Base-by-base conservation (phyloP, 768 basidiomycete genomes). In the Tylopilus rubrobrunneus region DNA sequence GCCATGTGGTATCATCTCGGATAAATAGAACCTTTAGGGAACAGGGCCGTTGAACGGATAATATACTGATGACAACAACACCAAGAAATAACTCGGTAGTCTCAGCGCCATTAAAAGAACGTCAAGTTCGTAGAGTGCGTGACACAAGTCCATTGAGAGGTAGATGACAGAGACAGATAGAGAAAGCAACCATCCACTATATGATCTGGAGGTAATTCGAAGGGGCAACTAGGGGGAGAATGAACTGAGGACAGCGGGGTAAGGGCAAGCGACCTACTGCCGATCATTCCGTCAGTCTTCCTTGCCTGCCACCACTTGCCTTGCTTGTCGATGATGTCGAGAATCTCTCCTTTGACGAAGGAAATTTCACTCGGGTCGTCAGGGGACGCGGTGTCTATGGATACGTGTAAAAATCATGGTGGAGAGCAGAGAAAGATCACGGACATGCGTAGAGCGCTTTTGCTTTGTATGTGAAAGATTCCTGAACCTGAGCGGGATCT, bases 331-430 rank as follows among this genome's bases (percentile, higher is more conserved):
- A 94, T 70, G 51, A 98, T 88, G 57, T 97, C 93, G 57, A 98
- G 81, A 39, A 92, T 76, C 65, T 98, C 96, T 50, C 93, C 92
- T 70, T 98, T 98, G 48, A 74, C 65, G 71, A 99, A 98, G 45
- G 91, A 90, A 39, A 99, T 88, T 73, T 99, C 97, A 66, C 91
- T 97, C 12, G 95, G 91, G 69, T 99, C 97, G 53, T 98, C 95
- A 28, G 89, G 76, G 3, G 89, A 92, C n/a, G 94, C 96, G 46
- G 81, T 82, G 74, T 99, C 96, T 98, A 71, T 28, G 37, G 60
- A 48, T 46, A 17, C 37, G 50, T 43, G 58, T 72, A 11, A 68
- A 63, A 45, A 57, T 61, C 40, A 55, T 21, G 42, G 54, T 49
- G 49, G 49, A 59, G 45, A 48, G 41, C 28, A 51, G 54, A 59